A percentile compares a stretch with the other conserved stretches of the same genome.
phyloP scores from a whole-genome alignment of 495 filamentous ascomycete species.

The Xylaria sp. region DNA sequence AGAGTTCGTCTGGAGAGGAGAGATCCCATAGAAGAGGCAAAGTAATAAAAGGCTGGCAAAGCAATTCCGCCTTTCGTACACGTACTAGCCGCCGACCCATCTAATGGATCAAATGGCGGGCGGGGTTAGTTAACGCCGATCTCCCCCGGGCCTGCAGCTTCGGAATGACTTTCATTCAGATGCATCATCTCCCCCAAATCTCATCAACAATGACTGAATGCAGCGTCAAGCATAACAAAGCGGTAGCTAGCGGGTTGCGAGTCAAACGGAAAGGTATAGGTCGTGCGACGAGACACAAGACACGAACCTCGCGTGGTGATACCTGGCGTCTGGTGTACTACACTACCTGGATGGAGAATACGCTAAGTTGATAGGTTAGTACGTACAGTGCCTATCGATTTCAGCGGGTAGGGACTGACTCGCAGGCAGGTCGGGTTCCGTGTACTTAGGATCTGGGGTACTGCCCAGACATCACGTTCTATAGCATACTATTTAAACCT shows the following conservation, averaged over 20 bases:
- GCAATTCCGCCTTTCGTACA: slow-evolving; percentile 5
- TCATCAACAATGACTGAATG: background rate
- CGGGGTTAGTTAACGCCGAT: slow-evolving; percentile 1
- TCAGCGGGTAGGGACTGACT: too few relatives aligned
- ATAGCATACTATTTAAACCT: too few relatives aligned
- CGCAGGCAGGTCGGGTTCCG: too few relatives aligned
- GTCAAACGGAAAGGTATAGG: background rate
- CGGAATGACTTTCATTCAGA: background rate
- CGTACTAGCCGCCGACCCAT: slow-evolving; percentile 1
- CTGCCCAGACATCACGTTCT: too few relatives aligned
- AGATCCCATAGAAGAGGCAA: too few relatives aligned
- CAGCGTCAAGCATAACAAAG: background rate
- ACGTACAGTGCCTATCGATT: too few relatives aligned
- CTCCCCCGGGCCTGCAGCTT: background rate
- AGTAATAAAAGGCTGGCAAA: background rate
- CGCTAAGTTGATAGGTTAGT: too few relatives aligned
- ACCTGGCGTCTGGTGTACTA: background rate
- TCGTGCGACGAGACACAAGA: background rate
- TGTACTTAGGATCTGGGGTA: too few relatives aligned
- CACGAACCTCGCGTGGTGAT: background rate
- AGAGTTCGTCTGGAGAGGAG: background rate
- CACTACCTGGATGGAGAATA: too few relatives aligned
- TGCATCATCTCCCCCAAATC: background rate
- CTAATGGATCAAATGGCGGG: slow-evolving; percentile 2
- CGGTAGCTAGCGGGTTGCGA: background rate